Conservation (phyloP, 2,329 filamentous ascomycete genomes). For the Alternaria sp. region DNA sequence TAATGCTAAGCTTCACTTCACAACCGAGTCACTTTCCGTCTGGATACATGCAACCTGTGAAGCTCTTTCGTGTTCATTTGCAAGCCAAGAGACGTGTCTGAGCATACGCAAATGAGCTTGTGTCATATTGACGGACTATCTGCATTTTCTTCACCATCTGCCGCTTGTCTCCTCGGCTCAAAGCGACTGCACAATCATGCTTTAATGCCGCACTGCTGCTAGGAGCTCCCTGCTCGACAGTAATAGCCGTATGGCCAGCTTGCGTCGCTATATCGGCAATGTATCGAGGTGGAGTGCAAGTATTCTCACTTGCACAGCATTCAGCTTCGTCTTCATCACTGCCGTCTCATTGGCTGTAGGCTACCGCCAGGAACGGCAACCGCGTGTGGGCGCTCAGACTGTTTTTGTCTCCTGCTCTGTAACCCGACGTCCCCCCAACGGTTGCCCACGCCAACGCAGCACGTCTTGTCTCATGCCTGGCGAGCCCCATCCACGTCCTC, state of each 20-base stretch:
- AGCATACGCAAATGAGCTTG: neutral
- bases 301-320: neutral
- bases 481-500: neutral
- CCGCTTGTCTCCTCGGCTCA: neutral
- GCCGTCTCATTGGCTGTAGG: neutral
- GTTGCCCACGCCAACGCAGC: neutral
- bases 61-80: neutral
- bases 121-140: neutral
- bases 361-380: neutral
- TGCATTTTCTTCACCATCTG: neutral
- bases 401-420: neutral
- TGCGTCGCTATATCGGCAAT: neutral
- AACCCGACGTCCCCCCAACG: neutral
- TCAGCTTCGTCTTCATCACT: neutral
- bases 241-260: neutral
- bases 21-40: neutral
- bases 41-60: neutral
- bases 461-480: constrained; percentile 14
- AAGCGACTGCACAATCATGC: neutral
- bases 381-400: neutral
- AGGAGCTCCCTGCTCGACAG: neutral
- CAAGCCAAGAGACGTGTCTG: neutral
- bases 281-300: neutral
- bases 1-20: neutral
- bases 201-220: neutral